Base-by-base conservation (phyloP, 2,329 filamentous ascomycete genomes). In the Penicillium sumatraense region DNA sequence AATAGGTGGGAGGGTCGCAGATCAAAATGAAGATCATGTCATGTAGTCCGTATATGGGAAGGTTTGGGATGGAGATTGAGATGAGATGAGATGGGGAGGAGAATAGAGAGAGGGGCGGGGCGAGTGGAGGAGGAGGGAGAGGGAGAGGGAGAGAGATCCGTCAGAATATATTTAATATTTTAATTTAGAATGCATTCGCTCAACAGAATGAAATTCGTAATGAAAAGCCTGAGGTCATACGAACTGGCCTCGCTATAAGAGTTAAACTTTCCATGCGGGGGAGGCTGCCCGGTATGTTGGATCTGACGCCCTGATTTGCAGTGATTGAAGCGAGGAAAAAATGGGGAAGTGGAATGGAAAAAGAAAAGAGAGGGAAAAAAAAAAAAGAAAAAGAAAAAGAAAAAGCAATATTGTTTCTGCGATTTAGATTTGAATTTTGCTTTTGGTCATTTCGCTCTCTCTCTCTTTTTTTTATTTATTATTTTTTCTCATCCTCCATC, bases 211-310 rank as follows among this genome's bases (percentile, higher is more conserved):
- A n/a, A 60, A 59, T 61, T 49, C 16, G 60, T 62, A 53, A 62
- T 62, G 33, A 33, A 59, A 59, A 58, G 44, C 51, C 33, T 57
- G 54, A 54, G 56, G 55, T 61, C 62, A 60, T 62, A 52, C 57
- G 54, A 52, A 58, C 50, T 29, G 24, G 44, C 35, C 21, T 48
- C 45, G 21, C 44, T 23, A 18, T 23, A 49, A 35, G 24, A 45
- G 35, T 54, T 57, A 62, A 59, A 65, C 59, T 63, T 64, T 62
- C 20, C 52, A 61, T 66, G 64, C 62, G 64, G 64, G 62, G 64
- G 57, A 65, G 54, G 53, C 61, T 63, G 62, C 61, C 61, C 60
- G 62, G 60, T 54, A 62, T 63, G 59, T 58, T 54, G 61, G 51
- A 61, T 57, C 52, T 36, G 50, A 58, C 35, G 50, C 56, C 52